Evolutionary conservation across 2,329 filamentous ascomycete species (phyloP), one percentile per base, ranked within the genome.

Genomic region (Diplodia scrobiculata): DNA sequence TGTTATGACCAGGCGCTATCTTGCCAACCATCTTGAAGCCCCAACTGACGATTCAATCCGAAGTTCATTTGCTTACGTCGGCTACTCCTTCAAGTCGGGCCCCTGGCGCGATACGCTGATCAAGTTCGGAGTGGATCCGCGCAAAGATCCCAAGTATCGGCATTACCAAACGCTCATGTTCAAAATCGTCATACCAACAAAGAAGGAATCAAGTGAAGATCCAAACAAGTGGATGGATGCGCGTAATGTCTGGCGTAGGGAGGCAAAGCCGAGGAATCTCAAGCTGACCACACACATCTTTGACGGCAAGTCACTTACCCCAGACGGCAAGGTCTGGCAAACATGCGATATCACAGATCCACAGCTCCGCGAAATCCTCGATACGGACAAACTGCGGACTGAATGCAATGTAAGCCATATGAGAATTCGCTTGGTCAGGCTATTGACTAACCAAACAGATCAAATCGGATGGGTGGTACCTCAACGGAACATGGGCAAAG

Each of bases 281-380:
- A 51, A 67, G 13, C 60, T 64, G 21, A 75, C 80, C 34, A 88
- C 83, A 63, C 93, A 98, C 76, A 81, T 94, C 1, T 98, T 97
- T 77, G 91, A 96, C 68, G 94, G 94, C 54, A 82, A 87, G 67
- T 84, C 84, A 1, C 86, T 94, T 65, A 86, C 87, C 17, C 85
- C 86, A 1, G 92, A 97, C 72, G 92, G 92, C 47, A 95, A 95
- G 72, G 89, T 95, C 59, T 99, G 92, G 90, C 95, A 98, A 81
- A 85, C 96, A 29, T 96, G 92, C 79, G 95, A 99, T 76, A 89
- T 98, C 65, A 89, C 87, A 0, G 94, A 98, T 72, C 91, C 92
- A 0, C 74, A 93, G 0, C 81, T 98, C 1, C 80, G 81, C 0
- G 77, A 81, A 11, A 79, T 97, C 2, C 82, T 97, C 47, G 84